A percentile compares a stretch with the other conserved stretches of the same genome.
These are phyloP conservation scores for Chaetoceros tenuissimus DNA, from an alignment of 108 stramenopile species.

Conservation along the genomic window DNA sequence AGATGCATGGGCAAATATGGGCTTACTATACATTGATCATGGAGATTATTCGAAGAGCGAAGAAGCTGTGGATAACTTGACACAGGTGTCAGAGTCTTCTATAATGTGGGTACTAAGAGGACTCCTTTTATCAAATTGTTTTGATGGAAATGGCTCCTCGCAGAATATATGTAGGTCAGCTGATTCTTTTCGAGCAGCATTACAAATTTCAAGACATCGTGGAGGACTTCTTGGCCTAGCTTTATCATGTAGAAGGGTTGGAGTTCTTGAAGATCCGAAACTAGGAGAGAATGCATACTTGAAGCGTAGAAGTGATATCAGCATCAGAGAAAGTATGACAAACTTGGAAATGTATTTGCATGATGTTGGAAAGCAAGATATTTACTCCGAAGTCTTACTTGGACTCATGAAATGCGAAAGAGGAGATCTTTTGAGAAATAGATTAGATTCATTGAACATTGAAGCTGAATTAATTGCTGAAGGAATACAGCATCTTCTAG, in stretches of 20 bases:
- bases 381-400: background rate
- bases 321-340: conserved; percentile 8
- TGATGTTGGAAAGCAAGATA: background rate
- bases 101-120: conserved; percentile 59
- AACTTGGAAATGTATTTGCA: conserved; percentile 16
- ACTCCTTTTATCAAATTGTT: conserved; percentile 1
- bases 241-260: conserved; percentile 22
- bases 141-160: background rate
- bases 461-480: background rate
- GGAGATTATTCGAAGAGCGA: conserved; percentile 20
- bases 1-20: conserved; percentile 62
- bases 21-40: conserved; percentile 44
- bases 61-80: conserved; percentile 42
- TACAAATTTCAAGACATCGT: conserved; percentile 49
- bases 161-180: conserved; percentile 34
- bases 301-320: background rate
- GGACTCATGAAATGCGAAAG: background rate
- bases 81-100: conserved; percentile 63
- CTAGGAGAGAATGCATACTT: background rate
- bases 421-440: background rate
- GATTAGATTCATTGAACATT: background rate
- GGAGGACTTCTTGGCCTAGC: conserved; percentile 46
- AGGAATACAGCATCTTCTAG: background rate
- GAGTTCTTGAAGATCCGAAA: background rate
- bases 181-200: conserved; percentile 56